Conservation (phyloP, 257 asterid species). For the Solanum arcanum region DNA sequence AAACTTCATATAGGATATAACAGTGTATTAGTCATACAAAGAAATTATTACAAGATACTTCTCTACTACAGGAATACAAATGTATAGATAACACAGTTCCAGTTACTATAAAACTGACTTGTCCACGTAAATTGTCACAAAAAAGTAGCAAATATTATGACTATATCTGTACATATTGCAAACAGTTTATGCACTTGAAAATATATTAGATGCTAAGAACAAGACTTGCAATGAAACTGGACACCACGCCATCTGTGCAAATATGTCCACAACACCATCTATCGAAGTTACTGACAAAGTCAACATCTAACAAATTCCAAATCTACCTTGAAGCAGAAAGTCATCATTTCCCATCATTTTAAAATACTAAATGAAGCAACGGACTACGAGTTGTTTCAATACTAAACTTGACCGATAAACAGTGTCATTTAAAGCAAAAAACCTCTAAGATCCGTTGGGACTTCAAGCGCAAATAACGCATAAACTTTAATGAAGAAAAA, state of each 20-base stretch:
- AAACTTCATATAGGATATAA: neutral
- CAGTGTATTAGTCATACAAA: neutral
- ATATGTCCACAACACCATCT: neutral
- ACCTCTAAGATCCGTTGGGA: neutral
- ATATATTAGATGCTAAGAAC: neutral
- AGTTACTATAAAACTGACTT: neutral
- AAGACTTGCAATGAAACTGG: neutral
- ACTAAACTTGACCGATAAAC: neutral
- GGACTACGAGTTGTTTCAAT: neutral
- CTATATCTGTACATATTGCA: neutral
- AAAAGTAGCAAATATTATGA: neutral
- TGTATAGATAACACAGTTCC: neutral
- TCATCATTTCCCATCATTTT: neutral
- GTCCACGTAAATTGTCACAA: neutral
- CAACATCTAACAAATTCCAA: neutral
- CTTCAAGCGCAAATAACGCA: neutral
- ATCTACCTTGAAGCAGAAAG: neutral
- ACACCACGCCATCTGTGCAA: neutral
- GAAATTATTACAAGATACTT: neutral
- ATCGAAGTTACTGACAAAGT: neutral
- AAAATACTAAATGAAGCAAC: neutral
- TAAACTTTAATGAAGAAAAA: neutral
- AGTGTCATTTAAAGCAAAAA: neutral
- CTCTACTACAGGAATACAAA: neutral
- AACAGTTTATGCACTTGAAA: neutral